Evolutionary conservation across 805 yeast genomes (phyloP), one percentile per base, ranked within the genome.

Genomic region (Candida mattraensis): DNA sequence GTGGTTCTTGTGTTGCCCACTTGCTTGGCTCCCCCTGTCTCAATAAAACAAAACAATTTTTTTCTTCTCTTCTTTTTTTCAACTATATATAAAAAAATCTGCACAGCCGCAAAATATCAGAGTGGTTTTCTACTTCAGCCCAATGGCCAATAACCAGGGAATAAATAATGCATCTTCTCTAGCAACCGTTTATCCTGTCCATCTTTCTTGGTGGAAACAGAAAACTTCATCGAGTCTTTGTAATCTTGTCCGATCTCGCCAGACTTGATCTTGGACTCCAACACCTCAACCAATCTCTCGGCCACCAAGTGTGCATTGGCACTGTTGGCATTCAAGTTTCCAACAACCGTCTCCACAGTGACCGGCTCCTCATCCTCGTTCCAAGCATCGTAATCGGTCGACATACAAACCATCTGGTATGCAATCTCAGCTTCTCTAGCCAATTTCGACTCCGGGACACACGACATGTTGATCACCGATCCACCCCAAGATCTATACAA

Each of bases 321-420:
- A 33, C 85, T 72, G 66, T 93, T 93, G 42, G 95, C 93, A 56
- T 77, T 76, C 58, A 91, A 73, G 61, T 93, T 86, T 37, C 95
- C 87, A 33, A 93, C 88, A 26, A 93, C 96, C 4, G 95, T 84
- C 66, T 89, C 97, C n/a, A 93, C 98, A 7, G 98, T 89, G 30
- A 93, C 99, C 3, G 98, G 91, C 56, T 91, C 97, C 58, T 82
- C 98, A 35, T 76, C 78, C 53, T 83, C 95, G 58, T 88, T 85
- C 99, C 99, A 93, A 16, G 99, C 95, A 59, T 93, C 99, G 64
- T 93, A 93, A 63, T 93, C 99, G 3, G 99, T 93, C 1, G 95
- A 83, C 99, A 93, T 93, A 66, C 99, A 93, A 47, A 93, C 76
- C 97, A 93, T 93, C 64, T 91, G 98, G 66, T 93, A 93, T 18